A percentile compares a stretch with the other conserved stretches of the same genome.
These are phyloP conservation scores for Furcasterigmium sp. DNA, from an alignment of 2,329 filamentous ascomycete species.

Conservation along the genomic window DNA sequence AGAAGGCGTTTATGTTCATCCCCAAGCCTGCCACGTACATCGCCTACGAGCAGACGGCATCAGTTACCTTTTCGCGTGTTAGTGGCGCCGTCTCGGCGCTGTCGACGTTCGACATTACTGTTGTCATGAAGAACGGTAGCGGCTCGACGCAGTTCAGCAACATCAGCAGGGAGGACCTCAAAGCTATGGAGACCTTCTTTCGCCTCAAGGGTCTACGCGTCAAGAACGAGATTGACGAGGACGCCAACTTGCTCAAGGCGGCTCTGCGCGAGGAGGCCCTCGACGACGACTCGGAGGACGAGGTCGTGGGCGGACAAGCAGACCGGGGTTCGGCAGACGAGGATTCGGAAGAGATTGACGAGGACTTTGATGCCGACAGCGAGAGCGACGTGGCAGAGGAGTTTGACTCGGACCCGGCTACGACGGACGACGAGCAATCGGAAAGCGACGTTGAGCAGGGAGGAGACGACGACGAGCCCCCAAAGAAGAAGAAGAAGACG, in stretches of 20 bases:
- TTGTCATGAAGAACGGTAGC: slow-evolving; percentile 80
- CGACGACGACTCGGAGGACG: slow-evolving; percentile 78
- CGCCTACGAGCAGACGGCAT: slow-evolving; percentile 85
- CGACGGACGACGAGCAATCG: slow-evolving; percentile 65
- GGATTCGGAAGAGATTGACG: slow-evolving; percentile 90
- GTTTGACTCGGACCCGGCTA: slow-evolving; percentile 87
- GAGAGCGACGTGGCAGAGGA: slow-evolving; percentile 97
- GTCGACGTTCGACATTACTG: slow-evolving; percentile 94
- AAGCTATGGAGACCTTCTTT: slow-evolving; percentile 95
- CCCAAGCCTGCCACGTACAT: slow-evolving; percentile 98
- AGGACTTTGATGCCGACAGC: slow-evolving; percentile 89
- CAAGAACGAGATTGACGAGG: slow-evolving; percentile 98
- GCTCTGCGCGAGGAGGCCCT: slow-evolving; percentile 81
- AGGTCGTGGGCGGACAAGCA: slow-evolving; percentile 57
- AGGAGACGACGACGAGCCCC: slow-evolving; percentile 36
- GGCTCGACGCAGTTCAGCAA: slow-evolving; percentile 97
- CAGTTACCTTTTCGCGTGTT: slow-evolving; percentile 92
- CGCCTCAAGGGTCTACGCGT: slow-evolving; percentile 90
- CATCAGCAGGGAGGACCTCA: slow-evolving; percentile 97
- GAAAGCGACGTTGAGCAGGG: slow-evolving; percentile 55
- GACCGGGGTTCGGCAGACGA: slow-evolving; percentile 92
- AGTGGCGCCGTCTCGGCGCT: slow-evolving; percentile 89
- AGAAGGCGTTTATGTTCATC: slow-evolving; percentile 98
- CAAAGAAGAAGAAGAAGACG: slow-evolving; percentile 46
- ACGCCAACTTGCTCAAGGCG: slow-evolving; percentile 73